These are phyloP conservation scores for Cercospora berteroae DNA, from an alignment of 2,329 filamentous ascomycete genomes.

Conservation along the genomic window DNA sequence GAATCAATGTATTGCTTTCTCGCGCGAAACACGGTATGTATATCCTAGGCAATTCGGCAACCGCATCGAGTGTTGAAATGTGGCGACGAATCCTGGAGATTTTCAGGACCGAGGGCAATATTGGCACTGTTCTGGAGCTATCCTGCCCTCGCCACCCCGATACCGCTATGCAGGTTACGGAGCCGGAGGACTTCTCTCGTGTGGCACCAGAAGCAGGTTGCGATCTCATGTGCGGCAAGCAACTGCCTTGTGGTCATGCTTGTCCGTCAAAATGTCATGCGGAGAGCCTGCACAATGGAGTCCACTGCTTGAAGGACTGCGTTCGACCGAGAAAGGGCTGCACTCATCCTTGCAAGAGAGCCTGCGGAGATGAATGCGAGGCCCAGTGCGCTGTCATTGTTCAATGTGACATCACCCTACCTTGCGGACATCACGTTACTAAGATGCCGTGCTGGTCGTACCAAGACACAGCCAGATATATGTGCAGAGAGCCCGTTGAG, in stretches of 20 bases:
- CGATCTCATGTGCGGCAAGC: slow-evolving; percentile 47
- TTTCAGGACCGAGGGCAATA: slow-evolving; percentile 46
- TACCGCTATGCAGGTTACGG: slow-evolving; percentile 49
- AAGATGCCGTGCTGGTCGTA: slow-evolving; percentile 30
- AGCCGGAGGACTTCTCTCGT: slow-evolving; percentile 58
- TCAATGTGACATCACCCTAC: slow-evolving; percentile 31
- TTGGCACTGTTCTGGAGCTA: slow-evolving; percentile 55
- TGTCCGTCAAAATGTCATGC: slow-evolving; percentile 50
- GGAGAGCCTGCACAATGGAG: slow-evolving; percentile 42
- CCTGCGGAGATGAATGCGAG: slow-evolving; percentile 45
- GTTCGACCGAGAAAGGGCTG: slow-evolving; percentile 40
- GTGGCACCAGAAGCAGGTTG: slow-evolving; percentile 64
- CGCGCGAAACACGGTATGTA: slow-evolving; percentile 71
- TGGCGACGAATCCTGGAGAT: slow-evolving; percentile 30
- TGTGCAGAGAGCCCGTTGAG: slow-evolving; percentile 50
- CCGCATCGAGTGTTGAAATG: slow-evolving; percentile 45
- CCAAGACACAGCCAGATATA: slow-evolving; percentile 48
- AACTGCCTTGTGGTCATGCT: slow-evolving; percentile 47
- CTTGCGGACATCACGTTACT: slow-evolving; percentile 32
- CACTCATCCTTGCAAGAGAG: slow-evolving; percentile 42
- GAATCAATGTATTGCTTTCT: slow-evolving; percentile 68
- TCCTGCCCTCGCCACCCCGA: slow-evolving; percentile 61
- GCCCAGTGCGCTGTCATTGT: slow-evolving; percentile 37
- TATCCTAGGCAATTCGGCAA: slow-evolving; percentile 38
- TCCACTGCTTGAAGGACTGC: slow-evolving; percentile 46